These are phyloP conservation scores for Bauhinia variegata DNA, from an alignment of 306 rosid genomes.

Conservation along the genomic window DNA sequence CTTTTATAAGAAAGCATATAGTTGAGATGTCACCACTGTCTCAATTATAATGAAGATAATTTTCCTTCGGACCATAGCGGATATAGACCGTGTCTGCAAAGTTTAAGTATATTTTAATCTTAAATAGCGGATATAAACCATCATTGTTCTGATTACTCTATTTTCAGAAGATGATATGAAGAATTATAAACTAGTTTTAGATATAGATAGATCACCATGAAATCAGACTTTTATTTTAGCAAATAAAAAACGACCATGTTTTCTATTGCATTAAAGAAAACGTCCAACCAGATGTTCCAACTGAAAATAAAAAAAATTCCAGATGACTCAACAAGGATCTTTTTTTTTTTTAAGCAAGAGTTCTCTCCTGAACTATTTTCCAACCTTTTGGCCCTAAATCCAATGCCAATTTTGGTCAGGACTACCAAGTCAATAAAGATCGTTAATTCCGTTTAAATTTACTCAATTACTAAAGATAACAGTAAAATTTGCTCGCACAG, in stretches of 20 bases:
- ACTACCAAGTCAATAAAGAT: not conserved
- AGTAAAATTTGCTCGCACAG: constrained; percentile 12
- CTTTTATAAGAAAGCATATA: constrained; percentile 19
- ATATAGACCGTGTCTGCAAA: not conserved
- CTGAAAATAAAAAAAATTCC: not conserved
- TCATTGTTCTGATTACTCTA: not conserved
- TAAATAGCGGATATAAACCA: not conserved
- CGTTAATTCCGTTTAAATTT: not conserved
- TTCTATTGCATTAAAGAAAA: not conserved
- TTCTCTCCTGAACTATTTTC: too few relatives aligned
- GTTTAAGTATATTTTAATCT: constrained; percentile 23
- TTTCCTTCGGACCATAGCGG: constrained; percentile 36
- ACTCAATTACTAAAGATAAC: not conserved
- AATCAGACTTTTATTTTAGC: not conserved
- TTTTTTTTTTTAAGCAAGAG: too few relatives aligned
- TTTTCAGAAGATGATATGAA: not conserved
- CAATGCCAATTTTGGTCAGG: constrained; percentile 4
- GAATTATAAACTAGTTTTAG: not conserved
- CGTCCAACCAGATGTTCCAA: not conserved
- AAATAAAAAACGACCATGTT: not conserved
- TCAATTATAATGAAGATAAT: constrained; percentile 29
- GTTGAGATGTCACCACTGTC: constrained; percentile 67
- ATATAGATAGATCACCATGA: not conserved
- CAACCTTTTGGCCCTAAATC: not conserved
- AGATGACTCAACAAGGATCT: not conserved